Evolutionary conservation across 768 basidiomycete genomes (phyloP).

Genomic region (Austroboletus festivus): DNA sequence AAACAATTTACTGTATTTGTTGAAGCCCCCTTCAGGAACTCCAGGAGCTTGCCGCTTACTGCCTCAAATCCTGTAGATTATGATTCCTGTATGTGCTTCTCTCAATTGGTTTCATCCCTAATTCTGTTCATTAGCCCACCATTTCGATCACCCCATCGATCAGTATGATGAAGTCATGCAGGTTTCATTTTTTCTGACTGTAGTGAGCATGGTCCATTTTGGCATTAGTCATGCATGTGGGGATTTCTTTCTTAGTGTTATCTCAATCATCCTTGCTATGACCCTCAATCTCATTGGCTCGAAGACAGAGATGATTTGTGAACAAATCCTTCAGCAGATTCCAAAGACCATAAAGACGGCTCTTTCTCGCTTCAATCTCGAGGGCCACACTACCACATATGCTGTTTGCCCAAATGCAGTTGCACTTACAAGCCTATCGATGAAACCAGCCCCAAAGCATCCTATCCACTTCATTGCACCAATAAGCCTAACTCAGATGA

Average conservation of each 20-base stretch:
- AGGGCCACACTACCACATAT: neutral
- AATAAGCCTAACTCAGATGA: neutral
- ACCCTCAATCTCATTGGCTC: neutral
- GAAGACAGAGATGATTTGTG: neutral
- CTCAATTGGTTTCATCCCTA: neutral
- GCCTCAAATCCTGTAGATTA: neutral
- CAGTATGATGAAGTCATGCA: neutral
- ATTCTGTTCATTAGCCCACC: neutral
- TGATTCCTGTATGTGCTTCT: neutral
- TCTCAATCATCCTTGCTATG: neutral
- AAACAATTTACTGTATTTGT: too few relatives aligned
- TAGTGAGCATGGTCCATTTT: neutral
- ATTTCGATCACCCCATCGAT: conserved; percentile 10
- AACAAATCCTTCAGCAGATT: neutral
- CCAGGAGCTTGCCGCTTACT: too few relatives aligned
- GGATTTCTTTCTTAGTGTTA: neutral
- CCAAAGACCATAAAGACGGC: neutral
- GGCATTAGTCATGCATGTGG: neutral
- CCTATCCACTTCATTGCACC: neutral
- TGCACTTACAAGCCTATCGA: neutral
- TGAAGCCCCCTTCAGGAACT: too few relatives aligned
- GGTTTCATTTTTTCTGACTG: neutral
- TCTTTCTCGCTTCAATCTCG: neutral
- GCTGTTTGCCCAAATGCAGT: neutral
- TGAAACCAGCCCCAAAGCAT: too few relatives aligned